Evolutionary conservation across 352 stramenopile species (phyloP), one percentile per base, ranked within the genome.

Genomic region (Globisporangium abappressorium): DNA sequence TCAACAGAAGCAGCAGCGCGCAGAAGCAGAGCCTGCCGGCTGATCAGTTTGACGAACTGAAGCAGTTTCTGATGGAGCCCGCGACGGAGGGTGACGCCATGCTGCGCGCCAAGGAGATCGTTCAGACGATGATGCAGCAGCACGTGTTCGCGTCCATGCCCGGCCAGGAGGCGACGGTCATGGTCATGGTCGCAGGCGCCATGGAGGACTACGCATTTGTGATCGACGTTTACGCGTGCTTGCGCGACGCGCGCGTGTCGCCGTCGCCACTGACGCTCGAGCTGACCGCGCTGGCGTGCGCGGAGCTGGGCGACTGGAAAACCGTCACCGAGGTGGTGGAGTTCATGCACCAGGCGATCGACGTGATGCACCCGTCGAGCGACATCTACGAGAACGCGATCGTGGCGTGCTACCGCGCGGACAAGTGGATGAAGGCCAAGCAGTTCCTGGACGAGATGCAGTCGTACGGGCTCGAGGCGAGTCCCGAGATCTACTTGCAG

Each of bases 361-460:
- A 93, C 28, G 72, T 89, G 53, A 93, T 91, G 85, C 76, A 87
- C 33, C 80, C 85, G 56, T 91, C 81, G 38, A 57, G 77, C 30
- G 73, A 79, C 59, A 85, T 93, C 30, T 93, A 91, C 58, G 85
- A 93, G 66, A 84, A 93, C 69, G 85, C 80, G n/a, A 75, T 93
- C 57, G 58, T 55, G 1, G 79, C 85, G 30, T 90, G 83, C 67
- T 71, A 80, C 62, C 65, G 57, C 53, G 83, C 68, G 1, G 68
- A 76, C 49, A 89, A 91, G 65, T 93, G 85, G 85, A 90, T 90
- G 71, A 80, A 77, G 69, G 76, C 74, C 33, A 91, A 90, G 67
- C 78, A 88, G 59, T 71, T 93, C 49, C 66, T 91, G 11, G 85
- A 91, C 47, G 83, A 89, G 57, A 86, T 91, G 76, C 62, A 66